These are phyloP conservation scores for Gillenia trifoliata DNA, from an alignment of 306 rosid species.

Conservation along the genomic window DNA sequence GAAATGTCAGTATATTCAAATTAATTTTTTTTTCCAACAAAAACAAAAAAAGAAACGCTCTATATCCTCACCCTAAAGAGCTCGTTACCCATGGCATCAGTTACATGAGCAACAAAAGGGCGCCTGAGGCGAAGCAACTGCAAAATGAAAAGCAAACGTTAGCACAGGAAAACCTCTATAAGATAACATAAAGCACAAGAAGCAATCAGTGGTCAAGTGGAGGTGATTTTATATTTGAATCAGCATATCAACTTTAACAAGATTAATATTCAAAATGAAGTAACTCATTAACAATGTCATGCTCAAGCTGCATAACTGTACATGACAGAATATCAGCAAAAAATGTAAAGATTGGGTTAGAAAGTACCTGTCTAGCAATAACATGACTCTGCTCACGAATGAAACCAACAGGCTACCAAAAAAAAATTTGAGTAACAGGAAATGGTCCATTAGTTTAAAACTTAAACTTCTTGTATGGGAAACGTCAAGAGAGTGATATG, in stretches of 20 bases:
- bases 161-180: slow-evolving; percentile 10
- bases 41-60: background rate
- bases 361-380: slow-evolving; percentile 76
- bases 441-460: slow-evolving; percentile 4
- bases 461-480: background rate
- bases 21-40: background rate
- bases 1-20: slow-evolving; percentile 9
- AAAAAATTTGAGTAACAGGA: slow-evolving; percentile 20
- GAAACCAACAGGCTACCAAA: slow-evolving; percentile 77
- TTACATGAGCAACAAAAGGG: slow-evolving; percentile 84
- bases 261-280: background rate
- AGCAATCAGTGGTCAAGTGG: background rate
- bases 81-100: slow-evolving; percentile 75
- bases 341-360: slow-evolving; percentile 7
- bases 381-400: slow-evolving; percentile 80
- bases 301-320: slow-evolving; percentile 6
- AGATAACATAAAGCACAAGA: background rate
- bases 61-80: slow-evolving; percentile 72
- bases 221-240: background rate
- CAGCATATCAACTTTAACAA: background rate
- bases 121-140: slow-evolving; percentile 83
- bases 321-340: background rate
- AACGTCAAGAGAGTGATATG: slow-evolving; percentile 8
- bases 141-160: slow-evolving; percentile 25
- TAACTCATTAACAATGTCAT: background rate